Conservation (phyloP, 768 basidiomycete genomes). For the Xerocomellus dryophilus region DNA sequence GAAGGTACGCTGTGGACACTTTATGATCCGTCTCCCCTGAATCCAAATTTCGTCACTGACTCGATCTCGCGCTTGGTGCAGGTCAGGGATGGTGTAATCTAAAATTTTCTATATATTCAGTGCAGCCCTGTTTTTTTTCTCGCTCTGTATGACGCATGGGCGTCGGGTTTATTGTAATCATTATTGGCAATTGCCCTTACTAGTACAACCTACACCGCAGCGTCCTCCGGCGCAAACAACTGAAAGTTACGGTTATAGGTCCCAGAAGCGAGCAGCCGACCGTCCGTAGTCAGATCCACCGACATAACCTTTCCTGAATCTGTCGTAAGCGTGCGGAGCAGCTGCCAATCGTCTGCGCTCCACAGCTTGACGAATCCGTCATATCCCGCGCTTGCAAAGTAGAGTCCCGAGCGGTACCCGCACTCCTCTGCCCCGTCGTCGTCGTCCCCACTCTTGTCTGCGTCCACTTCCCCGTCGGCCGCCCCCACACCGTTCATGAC, state of each 20-base stretch:
- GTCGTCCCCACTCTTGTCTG: slow-evolving; percentile 29
- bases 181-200: not conserved
- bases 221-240: slow-evolving; percentile 79
- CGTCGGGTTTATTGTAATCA: slow-evolving; percentile 26
- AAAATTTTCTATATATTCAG: slow-evolving; percentile 25
- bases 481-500: slow-evolving; percentile 50
- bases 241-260: slow-evolving; percentile 96
- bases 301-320: slow-evolving; percentile 99
- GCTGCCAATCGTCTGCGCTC: slow-evolving; percentile 98
- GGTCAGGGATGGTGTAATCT: slow-evolving; percentile 44
- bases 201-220: slow-evolving; percentile 28
- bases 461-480: slow-evolving; percentile 23
- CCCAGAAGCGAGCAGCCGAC: slow-evolving; percentile 79
- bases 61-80: slow-evolving; percentile 20
- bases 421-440: slow-evolving; percentile 52
- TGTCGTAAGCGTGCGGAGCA: slow-evolving; percentile 82
- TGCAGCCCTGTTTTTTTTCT: slow-evolving; percentile 12
- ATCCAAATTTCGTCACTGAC: slow-evolving; percentile 15
- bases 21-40: slow-evolving; percentile 23
- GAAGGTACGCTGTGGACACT: slow-evolving; percentile 50
- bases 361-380: slow-evolving; percentile 95
- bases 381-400: slow-evolving; percentile 91
- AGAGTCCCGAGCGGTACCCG: slow-evolving; percentile 83
- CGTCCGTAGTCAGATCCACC: slow-evolving; percentile 85
- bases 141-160: slow-evolving; percentile 33